These are phyloP conservation scores for Dictyostelium purpureum DNA, from an alignment of 78 protist species.

Conservation along the genomic window DNA sequence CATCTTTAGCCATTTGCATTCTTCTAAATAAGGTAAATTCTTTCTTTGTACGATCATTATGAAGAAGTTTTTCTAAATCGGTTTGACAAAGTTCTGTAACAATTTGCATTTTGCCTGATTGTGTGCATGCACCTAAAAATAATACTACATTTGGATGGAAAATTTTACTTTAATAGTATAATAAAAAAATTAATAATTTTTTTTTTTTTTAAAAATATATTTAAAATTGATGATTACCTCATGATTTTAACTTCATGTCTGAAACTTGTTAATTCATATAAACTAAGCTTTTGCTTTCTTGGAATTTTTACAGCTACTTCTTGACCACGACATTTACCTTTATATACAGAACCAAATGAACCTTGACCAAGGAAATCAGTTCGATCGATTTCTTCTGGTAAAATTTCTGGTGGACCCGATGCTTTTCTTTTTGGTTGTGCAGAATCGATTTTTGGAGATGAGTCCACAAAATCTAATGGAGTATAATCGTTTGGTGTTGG, in stretches of 20 bases:
- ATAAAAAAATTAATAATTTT: background rate
- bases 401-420: slow-evolving; percentile 81
- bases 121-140: slow-evolving; percentile 82
- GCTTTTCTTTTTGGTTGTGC: slow-evolving; percentile 69
- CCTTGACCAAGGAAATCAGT: slow-evolving; percentile 81
- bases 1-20: slow-evolving; percentile 82
- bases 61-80: slow-evolving; percentile 76
- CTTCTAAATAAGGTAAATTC: slow-evolving; percentile 69
- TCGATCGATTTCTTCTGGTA: slow-evolving; percentile 76
- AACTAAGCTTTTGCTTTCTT: slow-evolving; percentile 65
- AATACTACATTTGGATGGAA: slow-evolving; percentile 86
- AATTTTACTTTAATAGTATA: slow-evolving; percentile 22
- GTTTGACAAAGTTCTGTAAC: slow-evolving; percentile 77
- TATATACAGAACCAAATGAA: slow-evolving; percentile 82
- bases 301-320: slow-evolving; percentile 84
- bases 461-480: slow-evolving; percentile 47
- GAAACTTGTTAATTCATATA: slow-evolving; percentile 68
- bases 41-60: slow-evolving; percentile 41
- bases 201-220: background rate
- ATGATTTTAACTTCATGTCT: slow-evolving; percentile 81
- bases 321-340: slow-evolving; percentile 83
- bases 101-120: slow-evolving; percentile 75
- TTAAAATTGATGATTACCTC: slow-evolving; percentile 16
- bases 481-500: slow-evolving; percentile 25
- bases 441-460: slow-evolving; percentile 57